Evolutionary conservation across 2,329 filamentous ascomycete species (phyloP), one percentile per base, ranked within the genome.

Genomic region (Neophaeococcomyces aloes): DNA sequence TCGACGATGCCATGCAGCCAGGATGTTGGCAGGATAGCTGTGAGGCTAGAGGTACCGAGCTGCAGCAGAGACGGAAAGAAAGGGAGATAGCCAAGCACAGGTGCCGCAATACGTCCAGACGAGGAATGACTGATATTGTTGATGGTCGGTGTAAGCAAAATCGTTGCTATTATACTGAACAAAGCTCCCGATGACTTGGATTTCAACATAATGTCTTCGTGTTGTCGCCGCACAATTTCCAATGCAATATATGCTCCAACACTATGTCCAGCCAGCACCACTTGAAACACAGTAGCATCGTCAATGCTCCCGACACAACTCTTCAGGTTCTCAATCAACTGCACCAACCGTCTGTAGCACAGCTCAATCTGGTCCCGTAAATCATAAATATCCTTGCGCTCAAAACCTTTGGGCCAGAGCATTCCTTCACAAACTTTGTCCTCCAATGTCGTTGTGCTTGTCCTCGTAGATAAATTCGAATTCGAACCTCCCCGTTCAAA

Each of bases 131-230:
- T 76, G 49, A 88, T 79, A 61, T 86, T 75, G n/a, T 79, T 72
- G 29, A 88, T 71, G 1, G 83, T 86, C 1, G 83, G 82, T 58
- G 86, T 86, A 14, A 88, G 69, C 44, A 87, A 67, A 32, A 86
- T 68, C 1, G 72, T 81, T 0, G 66, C 65, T 23, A 64, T 53
- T 18, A 70, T 61, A 46, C 65, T 61, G 34, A 68, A 63, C 8
- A 54, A 48, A 5, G 44, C 46, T 27, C 10, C 23, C 19, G 29
- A 7, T 13, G 19, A 5, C 10, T 18, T 21, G n/a, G 30, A 17
- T 14, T n/a, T 7, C 3, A 13, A 14, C 2, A 23, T 10, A 25
- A 30, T 18, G 13, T 10, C 19, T 29, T 65, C 65, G 29, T 69
- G 63, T 48, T 78, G 71, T 7, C 76, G 67, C 48, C 78, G 67